Evolutionary conservation across 208 protist species (phyloP).

Genomic region (Vickermania spadyakhi): DNA sequence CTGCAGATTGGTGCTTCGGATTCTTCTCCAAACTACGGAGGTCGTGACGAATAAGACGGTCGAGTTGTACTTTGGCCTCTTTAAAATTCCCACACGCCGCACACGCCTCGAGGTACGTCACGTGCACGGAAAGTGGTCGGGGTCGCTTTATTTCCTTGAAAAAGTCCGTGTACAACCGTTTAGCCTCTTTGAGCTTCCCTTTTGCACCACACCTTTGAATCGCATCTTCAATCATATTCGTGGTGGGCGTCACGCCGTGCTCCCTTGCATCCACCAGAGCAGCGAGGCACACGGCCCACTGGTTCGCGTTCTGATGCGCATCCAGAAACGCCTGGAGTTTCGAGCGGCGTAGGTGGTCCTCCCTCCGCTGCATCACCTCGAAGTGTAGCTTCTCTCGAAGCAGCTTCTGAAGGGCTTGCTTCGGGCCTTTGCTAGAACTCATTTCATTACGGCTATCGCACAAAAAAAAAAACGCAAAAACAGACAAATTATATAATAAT

Average conservation of each 20-base stretch:
- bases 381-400: slow-evolving; percentile 26
- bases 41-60: slow-evolving; percentile 24
- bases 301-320: slow-evolving; percentile 35
- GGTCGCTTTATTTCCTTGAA: slow-evolving; percentile 29
- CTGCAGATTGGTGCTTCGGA: slow-evolving; percentile 21
- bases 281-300: slow-evolving; percentile 39
- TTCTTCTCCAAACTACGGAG: slow-evolving; percentile 13
- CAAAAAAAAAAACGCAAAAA: no score
- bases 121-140: slow-evolving; percentile 33
- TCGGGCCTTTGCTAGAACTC: neutral
- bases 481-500: no score
- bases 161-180: slow-evolving; percentile 32
- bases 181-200: slow-evolving; percentile 28
- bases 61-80: slow-evolving; percentile 33
- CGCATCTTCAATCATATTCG: slow-evolving; percentile 38
- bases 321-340: slow-evolving; percentile 40
- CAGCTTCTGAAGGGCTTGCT: slow-evolving; percentile 18
- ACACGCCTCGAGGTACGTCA: slow-evolving; percentile 56
- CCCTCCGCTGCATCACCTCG: slow-evolving; percentile 19
- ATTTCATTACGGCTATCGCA: no score
- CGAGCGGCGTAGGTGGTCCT: slow-evolving; percentile 19
- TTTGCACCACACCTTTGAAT: slow-evolving; percentile 34
- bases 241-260: slow-evolving; percentile 32
- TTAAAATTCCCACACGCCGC: slow-evolving; percentile 31
- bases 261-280: slow-evolving; percentile 34